Conservation (phyloP, 2,329 filamentous ascomycete species). For the Colletotrichum cereale region DNA sequence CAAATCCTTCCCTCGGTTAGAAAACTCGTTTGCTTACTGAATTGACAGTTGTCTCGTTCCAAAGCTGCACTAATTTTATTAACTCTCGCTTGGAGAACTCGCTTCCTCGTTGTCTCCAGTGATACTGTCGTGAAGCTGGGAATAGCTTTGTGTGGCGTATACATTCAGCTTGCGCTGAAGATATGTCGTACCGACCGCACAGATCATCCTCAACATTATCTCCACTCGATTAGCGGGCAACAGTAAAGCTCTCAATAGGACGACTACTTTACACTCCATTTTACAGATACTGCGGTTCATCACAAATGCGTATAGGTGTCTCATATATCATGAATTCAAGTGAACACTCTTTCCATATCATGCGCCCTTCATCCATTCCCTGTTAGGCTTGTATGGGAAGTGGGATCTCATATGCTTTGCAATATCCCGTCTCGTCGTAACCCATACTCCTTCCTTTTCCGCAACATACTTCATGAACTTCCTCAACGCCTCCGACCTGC, state of each 20-base stretch:
- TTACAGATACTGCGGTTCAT: too few species aligned
- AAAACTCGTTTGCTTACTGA: neutral
- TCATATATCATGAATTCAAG: neutral
- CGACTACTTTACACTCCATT: too few species aligned
- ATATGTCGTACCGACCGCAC: too few species aligned
- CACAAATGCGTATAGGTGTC: neutral
- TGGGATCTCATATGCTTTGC: slow-evolving; percentile 53
- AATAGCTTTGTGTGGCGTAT: too few species aligned
- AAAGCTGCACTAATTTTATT: neutral
- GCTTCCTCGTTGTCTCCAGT: neutral
- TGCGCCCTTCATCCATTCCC: slow-evolving; percentile 38
- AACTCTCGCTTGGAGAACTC: too few species aligned
- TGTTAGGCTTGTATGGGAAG: slow-evolving; percentile 53
- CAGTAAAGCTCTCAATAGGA: too few species aligned
- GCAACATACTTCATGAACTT: slow-evolving; percentile 55
- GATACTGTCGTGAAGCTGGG: too few species aligned
- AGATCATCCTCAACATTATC: too few species aligned
- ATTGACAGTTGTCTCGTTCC: accelerated
- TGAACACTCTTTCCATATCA: neutral
- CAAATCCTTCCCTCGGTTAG: accelerated
- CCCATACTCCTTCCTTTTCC: slow-evolving; percentile 57
- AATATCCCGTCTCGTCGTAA: slow-evolving; percentile 57
- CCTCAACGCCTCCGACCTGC: slow-evolving; percentile 52
- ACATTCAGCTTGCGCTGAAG: too few species aligned
- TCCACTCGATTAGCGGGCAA: too few species aligned